Evolutionary conservation across 129 eudicot species (phyloP).

Genomic region (Arctium minus): DNA sequence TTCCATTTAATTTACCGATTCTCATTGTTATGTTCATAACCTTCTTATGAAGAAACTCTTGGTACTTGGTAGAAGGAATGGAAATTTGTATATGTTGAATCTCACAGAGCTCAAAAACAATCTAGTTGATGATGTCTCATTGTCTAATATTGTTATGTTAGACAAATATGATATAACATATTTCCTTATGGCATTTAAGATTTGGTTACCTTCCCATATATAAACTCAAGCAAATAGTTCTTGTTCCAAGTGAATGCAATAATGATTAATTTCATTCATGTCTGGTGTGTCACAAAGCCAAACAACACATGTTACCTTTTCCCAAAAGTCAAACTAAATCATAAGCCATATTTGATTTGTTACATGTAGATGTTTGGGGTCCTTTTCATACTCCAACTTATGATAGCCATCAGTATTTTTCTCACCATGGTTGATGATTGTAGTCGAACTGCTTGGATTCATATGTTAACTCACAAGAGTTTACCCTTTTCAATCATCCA

Average conservation of each 20-base stretch:
- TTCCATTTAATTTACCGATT: too few species aligned
- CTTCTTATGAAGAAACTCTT: too few species aligned
- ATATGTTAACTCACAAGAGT: neutral
- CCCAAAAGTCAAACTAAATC: neutral
- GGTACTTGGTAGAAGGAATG: too few species aligned
- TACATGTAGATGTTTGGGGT: neutral
- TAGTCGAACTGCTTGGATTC: neutral
- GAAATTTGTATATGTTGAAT: too few species aligned
- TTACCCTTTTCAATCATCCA: neutral
- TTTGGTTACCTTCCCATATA: neutral
- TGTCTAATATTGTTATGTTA: too few species aligned
- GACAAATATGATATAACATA: too few species aligned
- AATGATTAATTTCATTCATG: neutral
- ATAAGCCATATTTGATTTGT: neutral
- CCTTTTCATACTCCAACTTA: neutral
- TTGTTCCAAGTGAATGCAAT: neutral
- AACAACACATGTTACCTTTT: neutral
- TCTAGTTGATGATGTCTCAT: too few species aligned
- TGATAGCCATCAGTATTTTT: neutral
- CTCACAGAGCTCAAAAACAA: too few species aligned
- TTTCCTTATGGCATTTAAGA: too few species aligned
- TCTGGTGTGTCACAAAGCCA: neutral
- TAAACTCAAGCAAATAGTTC: neutral
- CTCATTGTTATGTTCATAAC: too few species aligned
- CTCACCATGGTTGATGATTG: neutral